phyloP scores from a whole-genome alignment of 345 rosid genomes.

The Sapria himalayana region DNA sequence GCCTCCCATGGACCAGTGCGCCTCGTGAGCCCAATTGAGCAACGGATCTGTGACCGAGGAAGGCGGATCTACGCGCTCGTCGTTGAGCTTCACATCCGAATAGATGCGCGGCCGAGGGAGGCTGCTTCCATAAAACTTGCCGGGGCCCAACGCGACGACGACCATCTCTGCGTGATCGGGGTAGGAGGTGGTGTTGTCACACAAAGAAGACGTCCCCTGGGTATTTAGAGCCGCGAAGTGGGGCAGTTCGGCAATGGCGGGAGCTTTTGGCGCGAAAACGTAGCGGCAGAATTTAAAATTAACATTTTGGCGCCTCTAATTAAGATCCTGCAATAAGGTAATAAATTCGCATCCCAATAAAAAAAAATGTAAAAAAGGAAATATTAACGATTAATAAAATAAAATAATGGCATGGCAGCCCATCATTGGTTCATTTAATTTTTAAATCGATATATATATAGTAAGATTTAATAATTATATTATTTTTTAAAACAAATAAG shows the following conservation, averaged over 20 bases:
- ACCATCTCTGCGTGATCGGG: conserved; percentile 9
- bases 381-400: too few species aligned
- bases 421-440: too few species aligned
- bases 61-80: conserved; percentile 57
- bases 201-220: not conserved
- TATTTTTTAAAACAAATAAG: too few species aligned
- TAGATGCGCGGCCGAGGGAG: conserved; percentile 83
- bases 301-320: too few species aligned
- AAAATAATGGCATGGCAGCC: too few species aligned
- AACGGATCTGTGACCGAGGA: conserved; percentile 47
- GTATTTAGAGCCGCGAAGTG: not conserved
- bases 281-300: too few species aligned
- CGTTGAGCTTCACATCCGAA: conserved; percentile 22
- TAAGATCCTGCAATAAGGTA: too few species aligned
- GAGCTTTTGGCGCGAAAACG: conserved; percentile 20
- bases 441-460: too few species aligned
- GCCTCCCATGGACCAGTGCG: conserved; percentile 99
- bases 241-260: conserved; percentile 14
- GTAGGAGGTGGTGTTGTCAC: too few species aligned
- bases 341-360: too few species aligned
- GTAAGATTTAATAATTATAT: too few species aligned
- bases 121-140: conserved; percentile 71
- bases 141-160: conserved; percentile 38
- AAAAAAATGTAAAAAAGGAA: too few species aligned
- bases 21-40: conserved; percentile 75